These are phyloP conservation scores for Batkoa obscura DNA, from an alignment of 371 early-diverging fungal genomes.

Conservation along the genomic window DNA sequence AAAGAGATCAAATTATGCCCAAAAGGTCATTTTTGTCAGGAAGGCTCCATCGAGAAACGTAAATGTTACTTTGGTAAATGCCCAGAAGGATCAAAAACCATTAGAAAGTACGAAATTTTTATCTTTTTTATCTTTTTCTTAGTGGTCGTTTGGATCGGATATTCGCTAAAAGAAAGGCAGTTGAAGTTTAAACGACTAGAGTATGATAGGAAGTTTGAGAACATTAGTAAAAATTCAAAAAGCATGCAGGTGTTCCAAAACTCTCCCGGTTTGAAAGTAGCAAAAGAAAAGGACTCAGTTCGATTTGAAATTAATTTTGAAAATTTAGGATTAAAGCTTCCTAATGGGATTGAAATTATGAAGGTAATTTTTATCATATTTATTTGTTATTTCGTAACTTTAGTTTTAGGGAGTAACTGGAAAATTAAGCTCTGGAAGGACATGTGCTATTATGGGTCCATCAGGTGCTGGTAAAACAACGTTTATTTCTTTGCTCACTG, in stretches of 20 bases:
- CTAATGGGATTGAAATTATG: slow-evolving; percentile 29
- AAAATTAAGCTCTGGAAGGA: slow-evolving; percentile 21
- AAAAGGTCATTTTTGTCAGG: slow-evolving; percentile 15
- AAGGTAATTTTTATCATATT: slow-evolving; percentile 9
- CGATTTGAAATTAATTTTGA: slow-evolving; percentile 30
- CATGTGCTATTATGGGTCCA: slow-evolving; percentile 50
- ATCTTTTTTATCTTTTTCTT: slow-evolving; percentile 1
- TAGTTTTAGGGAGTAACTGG: slow-evolving; percentile 23
- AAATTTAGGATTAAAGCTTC: slow-evolving; percentile 24
- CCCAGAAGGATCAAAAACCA: slow-evolving; percentile 1
- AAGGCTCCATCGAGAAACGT: slow-evolving; percentile 1
- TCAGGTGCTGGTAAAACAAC: slow-evolving; percentile 60
- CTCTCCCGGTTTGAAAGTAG: background rate
- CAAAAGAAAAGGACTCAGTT: background rate
- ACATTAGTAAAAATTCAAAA: background rate
- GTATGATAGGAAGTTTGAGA: slow-evolving; percentile 9
- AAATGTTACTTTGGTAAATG: slow-evolving; percentile 3
- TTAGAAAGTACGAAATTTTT: slow-evolving; percentile 6
- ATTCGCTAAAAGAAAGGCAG: background rate
- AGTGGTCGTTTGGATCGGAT: background rate
- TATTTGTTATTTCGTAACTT: background rate
- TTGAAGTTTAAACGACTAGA: slow-evolving; percentile 7
- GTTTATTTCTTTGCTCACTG: slow-evolving; percentile 29
- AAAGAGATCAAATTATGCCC: slow-evolving; percentile 15
- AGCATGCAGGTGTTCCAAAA: no score